Evolutionary conservation across 495 filamentous ascomycete species (phyloP).

Genomic region (Penicillium diatomitis): DNA sequence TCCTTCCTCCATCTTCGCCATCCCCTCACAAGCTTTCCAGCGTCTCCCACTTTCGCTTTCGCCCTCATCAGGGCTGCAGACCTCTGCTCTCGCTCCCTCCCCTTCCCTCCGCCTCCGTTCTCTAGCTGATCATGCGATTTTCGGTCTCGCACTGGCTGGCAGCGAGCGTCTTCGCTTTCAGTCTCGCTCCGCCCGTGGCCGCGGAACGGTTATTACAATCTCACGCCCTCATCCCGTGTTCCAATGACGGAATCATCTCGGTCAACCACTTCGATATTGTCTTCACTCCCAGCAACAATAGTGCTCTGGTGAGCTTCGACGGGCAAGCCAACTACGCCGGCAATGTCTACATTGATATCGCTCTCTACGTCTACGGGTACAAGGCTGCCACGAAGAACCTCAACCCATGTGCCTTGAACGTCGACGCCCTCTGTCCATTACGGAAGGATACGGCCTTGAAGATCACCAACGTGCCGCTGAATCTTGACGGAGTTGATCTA

Average conservation of each 20-base stretch:
- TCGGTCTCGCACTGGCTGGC: conserved; percentile 3
- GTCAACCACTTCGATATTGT: conserved; percentile 62
- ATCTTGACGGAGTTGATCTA: conserved; percentile 45
- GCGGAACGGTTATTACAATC: conserved; percentile 38
- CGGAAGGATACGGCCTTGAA: conserved; percentile 26
- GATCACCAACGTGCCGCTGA: conserved; percentile 44
- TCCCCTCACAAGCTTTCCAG: background rate
- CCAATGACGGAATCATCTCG: conserved; percentile 54
- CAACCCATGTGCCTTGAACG: conserved; percentile 56
- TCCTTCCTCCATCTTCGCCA: background rate
- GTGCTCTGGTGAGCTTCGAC: conserved; percentile 56
- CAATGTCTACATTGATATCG: conserved; percentile 60
- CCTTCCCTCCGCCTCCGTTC: background rate
- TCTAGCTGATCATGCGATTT: conserved; percentile 6
- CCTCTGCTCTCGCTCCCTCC: background rate
- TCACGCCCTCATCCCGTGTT: conserved; percentile 59
- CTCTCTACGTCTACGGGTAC: conserved; percentile 69
- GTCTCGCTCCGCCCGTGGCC: conserved; percentile 44
- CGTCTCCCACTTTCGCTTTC: background rate
- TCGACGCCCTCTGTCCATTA: conserved; percentile 74
- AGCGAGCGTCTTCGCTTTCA: conserved; percentile 8
- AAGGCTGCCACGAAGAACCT: conserved; percentile 47
- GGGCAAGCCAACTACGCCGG: conserved; percentile 67
- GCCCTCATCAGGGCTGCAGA: background rate
- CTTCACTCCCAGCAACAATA: conserved; percentile 57